Evolutionary conservation across 1,284 basidiomycete species (phyloP).

Genomic region (Wolfiporia cocos): DNA sequence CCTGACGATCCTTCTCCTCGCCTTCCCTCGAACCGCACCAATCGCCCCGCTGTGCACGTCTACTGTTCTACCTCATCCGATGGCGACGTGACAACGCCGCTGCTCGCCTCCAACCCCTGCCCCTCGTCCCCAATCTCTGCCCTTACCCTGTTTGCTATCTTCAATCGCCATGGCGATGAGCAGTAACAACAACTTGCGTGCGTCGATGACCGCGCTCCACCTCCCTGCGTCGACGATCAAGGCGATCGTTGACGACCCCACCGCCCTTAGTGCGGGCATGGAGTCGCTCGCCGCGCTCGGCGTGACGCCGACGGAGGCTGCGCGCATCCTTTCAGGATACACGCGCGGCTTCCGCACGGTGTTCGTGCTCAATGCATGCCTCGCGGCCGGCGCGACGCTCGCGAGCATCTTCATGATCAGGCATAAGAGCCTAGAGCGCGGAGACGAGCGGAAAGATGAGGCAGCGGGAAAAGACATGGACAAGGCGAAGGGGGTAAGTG

Average conservation of each 20-base stretch:
- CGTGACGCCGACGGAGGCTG: constrained; percentile 31
- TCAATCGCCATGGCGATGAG: too few relatives aligned
- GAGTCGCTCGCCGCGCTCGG: constrained; percentile 27
- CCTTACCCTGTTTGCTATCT: too few relatives aligned
- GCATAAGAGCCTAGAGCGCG: constrained; percentile 49
- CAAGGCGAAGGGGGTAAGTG: too few relatives aligned
- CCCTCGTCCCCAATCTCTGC: too few relatives aligned
- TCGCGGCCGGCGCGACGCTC: constrained; percentile 41
- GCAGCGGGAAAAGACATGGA: constrained; percentile 28
- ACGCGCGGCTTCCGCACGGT: constrained; percentile 48
- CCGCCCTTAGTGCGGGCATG: constrained; percentile 32
- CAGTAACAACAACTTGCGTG: constrained; percentile 51
- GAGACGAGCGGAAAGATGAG: constrained; percentile 44
- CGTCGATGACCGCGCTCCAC: constrained; percentile 31
- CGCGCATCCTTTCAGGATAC: constrained; percentile 47
- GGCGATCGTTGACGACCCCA: constrained; percentile 42
- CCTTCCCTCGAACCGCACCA: too few relatives aligned
- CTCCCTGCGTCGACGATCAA: constrained; percentile 32
- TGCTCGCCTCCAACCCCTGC: too few relatives aligned
- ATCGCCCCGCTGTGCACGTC: too few relatives aligned
- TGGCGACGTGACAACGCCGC: too few relatives aligned
- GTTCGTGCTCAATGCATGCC: constrained; percentile 49
- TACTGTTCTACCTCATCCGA: too few relatives aligned
- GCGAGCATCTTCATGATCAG: constrained; percentile 50
- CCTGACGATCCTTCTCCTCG: too few relatives aligned